Evolutionary conservation across 1,284 basidiomycete genomes (phyloP).

Genomic region (Naganishia sp.): DNA sequence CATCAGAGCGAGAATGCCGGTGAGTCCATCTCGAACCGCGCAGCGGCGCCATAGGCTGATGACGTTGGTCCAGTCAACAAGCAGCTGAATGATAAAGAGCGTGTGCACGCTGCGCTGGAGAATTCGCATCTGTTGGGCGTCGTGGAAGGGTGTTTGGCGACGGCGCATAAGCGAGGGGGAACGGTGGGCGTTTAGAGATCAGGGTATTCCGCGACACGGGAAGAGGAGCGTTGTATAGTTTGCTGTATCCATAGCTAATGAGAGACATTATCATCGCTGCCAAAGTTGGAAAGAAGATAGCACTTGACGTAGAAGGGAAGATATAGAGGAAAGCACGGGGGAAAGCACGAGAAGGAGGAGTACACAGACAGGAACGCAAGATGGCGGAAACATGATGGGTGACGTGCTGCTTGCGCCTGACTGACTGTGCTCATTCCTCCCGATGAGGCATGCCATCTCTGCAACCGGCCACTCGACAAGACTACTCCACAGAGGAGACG

Average conservation of each 20-base stretch:
- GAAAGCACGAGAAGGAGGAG: too few relatives aligned
- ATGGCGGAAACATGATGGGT: too few relatives aligned
- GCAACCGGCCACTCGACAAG: too few relatives aligned
- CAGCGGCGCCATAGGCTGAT: background rate
- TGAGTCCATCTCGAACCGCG: slow-evolving; percentile 44
- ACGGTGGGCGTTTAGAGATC: slow-evolving; percentile 5
- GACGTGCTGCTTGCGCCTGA: too few relatives aligned
- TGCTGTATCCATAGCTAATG: slow-evolving; percentile 8
- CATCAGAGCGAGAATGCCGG: slow-evolving; percentile 91
- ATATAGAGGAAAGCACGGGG: too few relatives aligned
- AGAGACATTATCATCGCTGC: too few relatives aligned
- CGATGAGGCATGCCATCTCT: too few relatives aligned
- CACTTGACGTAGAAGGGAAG: too few relatives aligned
- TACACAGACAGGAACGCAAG: too few relatives aligned
- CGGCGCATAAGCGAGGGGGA: slow-evolving; percentile 55
- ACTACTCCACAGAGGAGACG: too few relatives aligned
- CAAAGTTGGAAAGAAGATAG: too few relatives aligned
- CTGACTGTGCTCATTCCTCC: too few relatives aligned
- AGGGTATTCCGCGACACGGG: background rate
- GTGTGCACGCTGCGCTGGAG: slow-evolving; percentile 94
- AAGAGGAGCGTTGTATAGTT: slow-evolving; percentile 5
- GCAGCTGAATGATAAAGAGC: slow-evolving; percentile 97
- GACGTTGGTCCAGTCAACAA: slow-evolving; percentile 76
- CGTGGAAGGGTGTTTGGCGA: slow-evolving; percentile 79
- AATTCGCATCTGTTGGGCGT: slow-evolving; percentile 84